Base-by-base conservation (phyloP, 495 filamentous ascomycete genomes). In the Hypomontagnella monticulosa region DNA sequence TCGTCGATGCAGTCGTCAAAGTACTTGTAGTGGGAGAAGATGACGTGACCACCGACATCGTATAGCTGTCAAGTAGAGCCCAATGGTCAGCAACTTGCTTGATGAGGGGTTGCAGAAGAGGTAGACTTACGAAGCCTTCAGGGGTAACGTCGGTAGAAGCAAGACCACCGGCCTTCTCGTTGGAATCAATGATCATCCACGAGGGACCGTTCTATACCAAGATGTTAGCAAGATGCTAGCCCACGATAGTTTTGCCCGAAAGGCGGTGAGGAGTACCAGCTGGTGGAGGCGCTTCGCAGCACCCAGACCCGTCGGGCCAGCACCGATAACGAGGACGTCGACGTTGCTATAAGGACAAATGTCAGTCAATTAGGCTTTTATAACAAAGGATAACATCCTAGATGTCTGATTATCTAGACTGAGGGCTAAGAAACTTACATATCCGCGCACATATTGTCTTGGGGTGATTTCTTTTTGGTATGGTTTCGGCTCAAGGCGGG, bases 11-110 rank as follows among this genome's bases (percentile, higher is more conserved):
- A 96, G 82, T 99, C 96, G 80, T 99, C 95, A 77, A 99, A 99
- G 88, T 99, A 99, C 81, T 97, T 97, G 88, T 98, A 99, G 86
- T 99, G 95, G 62, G 95, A 99, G 87, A 99, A 99, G 79, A 99
- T 98, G 81, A 99, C 95, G 80, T 99, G 95, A 70, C 95, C 95
- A 75, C 95, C 95, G 71, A 99, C 95, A 84, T 99, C 95, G 84
- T 97, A 99, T 69, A 99, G 89, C 94, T 98, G 70, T 14, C 46
- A 62, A 37, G 52, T 5, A 9, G 12, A 69, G 38, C 71, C 47
- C 76, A 51, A 65, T 50, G 48, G 54, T 69, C 38, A 71, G 57
- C 47, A 27, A 27, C 37, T 68, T 53, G 48, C 42, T 36, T 11
- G 2, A 32, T 36, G 10, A 10, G 34, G 47, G n/a, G 8, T 33